These are phyloP conservation scores for Diaporthe capsici DNA, from an alignment of 2,329 filamentous ascomycete genomes.

Conservation along the genomic window DNA sequence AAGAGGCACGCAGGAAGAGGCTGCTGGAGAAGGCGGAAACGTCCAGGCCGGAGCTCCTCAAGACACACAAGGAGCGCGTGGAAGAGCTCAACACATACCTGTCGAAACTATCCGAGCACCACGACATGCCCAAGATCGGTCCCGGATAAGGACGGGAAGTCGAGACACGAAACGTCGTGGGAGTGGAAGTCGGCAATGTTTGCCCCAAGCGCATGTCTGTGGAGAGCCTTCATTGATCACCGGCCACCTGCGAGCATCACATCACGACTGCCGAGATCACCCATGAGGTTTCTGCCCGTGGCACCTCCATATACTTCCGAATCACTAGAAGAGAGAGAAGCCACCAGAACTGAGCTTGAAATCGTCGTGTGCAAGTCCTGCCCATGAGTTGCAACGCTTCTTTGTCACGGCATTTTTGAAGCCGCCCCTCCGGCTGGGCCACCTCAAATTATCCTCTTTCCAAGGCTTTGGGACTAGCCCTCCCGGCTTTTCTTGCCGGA, in stretches of 20 bases:
- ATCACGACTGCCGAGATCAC: background rate
- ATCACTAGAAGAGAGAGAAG: background rate
- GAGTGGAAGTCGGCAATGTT: background rate
- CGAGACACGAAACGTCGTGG: background rate
- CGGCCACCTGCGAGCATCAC: background rate
- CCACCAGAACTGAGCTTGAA: background rate
- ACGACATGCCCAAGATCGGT: conserved; percentile 88
- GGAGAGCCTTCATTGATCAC: background rate
- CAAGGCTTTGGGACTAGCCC: background rate
- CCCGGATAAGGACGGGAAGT: conserved; percentile 61
- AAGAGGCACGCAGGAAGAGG: conserved; percentile 85
- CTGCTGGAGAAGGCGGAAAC: conserved; percentile 83
- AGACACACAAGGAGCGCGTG: conserved; percentile 97
- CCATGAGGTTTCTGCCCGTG: background rate
- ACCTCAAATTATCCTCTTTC: background rate
- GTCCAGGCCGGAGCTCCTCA: conserved; percentile 81
- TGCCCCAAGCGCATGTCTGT: background rate
- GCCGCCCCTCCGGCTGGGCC: background rate
- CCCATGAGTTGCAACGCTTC: background rate
- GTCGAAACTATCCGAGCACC: conserved; percentile 92
- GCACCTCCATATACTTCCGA: background rate
- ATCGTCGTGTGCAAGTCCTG: background rate
- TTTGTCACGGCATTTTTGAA: background rate
- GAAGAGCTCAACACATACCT: conserved; percentile 96
- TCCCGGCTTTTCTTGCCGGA: background rate